Evolutionary conservation across 2,329 filamentous ascomycete genomes (phyloP).

Genomic region (Corniculantispora saksenae): DNA sequence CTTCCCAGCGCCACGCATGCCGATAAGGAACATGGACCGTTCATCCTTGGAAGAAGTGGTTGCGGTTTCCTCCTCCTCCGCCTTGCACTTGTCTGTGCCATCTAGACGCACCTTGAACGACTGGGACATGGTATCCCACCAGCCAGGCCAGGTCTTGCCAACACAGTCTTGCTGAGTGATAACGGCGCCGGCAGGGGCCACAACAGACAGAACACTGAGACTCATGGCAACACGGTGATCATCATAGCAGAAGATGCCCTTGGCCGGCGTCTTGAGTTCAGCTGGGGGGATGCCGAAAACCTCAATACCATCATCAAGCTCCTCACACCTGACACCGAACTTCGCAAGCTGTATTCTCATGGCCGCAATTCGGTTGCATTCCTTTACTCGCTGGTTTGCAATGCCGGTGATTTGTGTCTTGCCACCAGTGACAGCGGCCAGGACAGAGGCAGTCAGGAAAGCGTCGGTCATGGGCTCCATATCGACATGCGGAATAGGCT

Average conservation of each 20-base stretch:
- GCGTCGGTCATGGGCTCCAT: slow-evolving; percentile 99
- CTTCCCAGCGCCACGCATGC: slow-evolving; percentile 96
- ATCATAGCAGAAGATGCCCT: slow-evolving; percentile 87
- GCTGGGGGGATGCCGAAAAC: slow-evolving; percentile 55
- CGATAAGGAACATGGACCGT: slow-evolving; percentile 87
- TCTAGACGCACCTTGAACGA: slow-evolving; percentile 76
- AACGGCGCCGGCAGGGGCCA: slow-evolving; percentile 69
- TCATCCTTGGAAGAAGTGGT: slow-evolving; percentile 31
- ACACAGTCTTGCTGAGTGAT: slow-evolving; percentile 90
- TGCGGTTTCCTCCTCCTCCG: slow-evolving; percentile 23
- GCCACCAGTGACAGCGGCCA: slow-evolving; percentile 84
- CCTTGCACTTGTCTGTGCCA: slow-evolving; percentile 61
- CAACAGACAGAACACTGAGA: slow-evolving; percentile 83
- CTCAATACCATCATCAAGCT: slow-evolving; percentile 93
- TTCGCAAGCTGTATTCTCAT: slow-evolving; percentile 96
- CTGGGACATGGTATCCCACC: slow-evolving; percentile 88
- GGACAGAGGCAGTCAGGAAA: slow-evolving; percentile 90
- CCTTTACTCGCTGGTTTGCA: slow-evolving; percentile 96
- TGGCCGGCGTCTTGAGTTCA: slow-evolving; percentile 55
- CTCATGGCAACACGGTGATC: slow-evolving; percentile 99
- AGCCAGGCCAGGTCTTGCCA: slow-evolving; percentile 97
- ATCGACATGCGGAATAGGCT: slow-evolving; percentile 78
- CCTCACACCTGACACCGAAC: slow-evolving; percentile 82
- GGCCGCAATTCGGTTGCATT: slow-evolving; percentile 93
- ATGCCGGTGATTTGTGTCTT: slow-evolving; percentile 89